Evolutionary conservation across 768 basidiomycete species (phyloP).

Genomic region (Calocybe gangraenosa): DNA sequence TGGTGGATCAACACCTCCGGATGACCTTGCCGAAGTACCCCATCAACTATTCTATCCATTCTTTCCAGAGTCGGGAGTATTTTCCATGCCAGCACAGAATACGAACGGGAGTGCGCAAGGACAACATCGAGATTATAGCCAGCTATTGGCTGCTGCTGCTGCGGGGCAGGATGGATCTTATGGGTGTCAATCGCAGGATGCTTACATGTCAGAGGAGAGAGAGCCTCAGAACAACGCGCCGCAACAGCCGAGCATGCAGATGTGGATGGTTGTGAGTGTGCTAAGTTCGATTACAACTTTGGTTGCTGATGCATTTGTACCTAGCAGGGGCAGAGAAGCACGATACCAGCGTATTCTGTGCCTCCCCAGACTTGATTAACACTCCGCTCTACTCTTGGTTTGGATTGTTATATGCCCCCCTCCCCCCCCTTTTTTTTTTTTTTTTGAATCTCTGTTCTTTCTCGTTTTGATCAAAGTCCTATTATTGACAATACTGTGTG

Average conservation of each 20-base stretch:
- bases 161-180: conserved; percentile 52
- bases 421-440: background rate
- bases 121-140: conserved; percentile 40
- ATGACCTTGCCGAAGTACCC: conserved; percentile 63
- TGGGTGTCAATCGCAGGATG: conserved; percentile 56
- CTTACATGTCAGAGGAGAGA: conserved; percentile 69
- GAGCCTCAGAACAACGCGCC: conserved; percentile 28
- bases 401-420: background rate
- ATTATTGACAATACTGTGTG: too few relatives aligned
- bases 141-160: conserved; percentile 55
- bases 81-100: conserved; percentile 9
- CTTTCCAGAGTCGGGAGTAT: conserved; percentile 49
- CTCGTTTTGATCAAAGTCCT: too few relatives aligned
- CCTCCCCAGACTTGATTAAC: conserved; percentile 10
- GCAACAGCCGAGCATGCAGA: conserved; percentile 23
- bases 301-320: background rate
- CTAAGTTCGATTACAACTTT: background rate
- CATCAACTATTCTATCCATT: conserved; percentile 74
- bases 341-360: conserved; percentile 12
- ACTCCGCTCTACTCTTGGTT: background rate
- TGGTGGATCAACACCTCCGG: conserved; percentile 33
- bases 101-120: conserved; percentile 6
- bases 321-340: conserved; percentile 12
- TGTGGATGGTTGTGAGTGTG: conserved; percentile 42
- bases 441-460: background rate